Base-by-base conservation (phyloP, 2,329 filamentous ascomycete species). In the Apiospora aurea region DNA sequence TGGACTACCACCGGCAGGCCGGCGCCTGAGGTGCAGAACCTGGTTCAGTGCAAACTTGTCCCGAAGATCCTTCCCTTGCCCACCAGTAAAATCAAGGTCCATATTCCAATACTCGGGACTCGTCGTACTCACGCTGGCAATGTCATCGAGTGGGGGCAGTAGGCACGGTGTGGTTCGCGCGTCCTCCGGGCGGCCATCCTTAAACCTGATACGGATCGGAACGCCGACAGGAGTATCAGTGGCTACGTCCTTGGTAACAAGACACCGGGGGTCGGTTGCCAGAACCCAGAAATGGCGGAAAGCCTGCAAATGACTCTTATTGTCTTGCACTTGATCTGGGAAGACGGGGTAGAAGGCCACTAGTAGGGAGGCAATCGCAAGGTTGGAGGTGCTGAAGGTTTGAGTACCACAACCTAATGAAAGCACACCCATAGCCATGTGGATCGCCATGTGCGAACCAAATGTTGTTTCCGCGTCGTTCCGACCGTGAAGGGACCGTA, bases 271-370 rank as follows among this genome's bases (percentile, higher is more conserved):
- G 78, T 99, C 96, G 0, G 94, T 92, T 1, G 96, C 96, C 4
- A 99, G 87, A 14, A 97, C 96, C 96, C 96, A 99, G 79, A 99
- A 93, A 82, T 99, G 96, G 6, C 97, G 91, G 84, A 99, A 96
- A 4, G 97, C 96, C 84, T 99, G 96, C 7, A 99, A 87, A 78
- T 99, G 96, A 14, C 94, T 95, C 75, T 94, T 93, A 79, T 98
- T 98, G 83, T 99, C 96, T 78, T 97, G 93, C 1, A 98, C 94
- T 43, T 90, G 92, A 13, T 90, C 92, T 0, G 96, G 96, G 80
- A 97, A 98, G 26, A 98, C 88, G 0, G 96, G 96, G 79, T 99
- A 99, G 81, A 99, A 97, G 1, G 96, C 93, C 61, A 96, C 92
- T 10, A 99, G 89, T 8, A 99, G 86, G 16, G 94, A 90, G 1